Base-by-base conservation (phyloP, 331 rosid species). In the Acacia pycnantha region DNA sequence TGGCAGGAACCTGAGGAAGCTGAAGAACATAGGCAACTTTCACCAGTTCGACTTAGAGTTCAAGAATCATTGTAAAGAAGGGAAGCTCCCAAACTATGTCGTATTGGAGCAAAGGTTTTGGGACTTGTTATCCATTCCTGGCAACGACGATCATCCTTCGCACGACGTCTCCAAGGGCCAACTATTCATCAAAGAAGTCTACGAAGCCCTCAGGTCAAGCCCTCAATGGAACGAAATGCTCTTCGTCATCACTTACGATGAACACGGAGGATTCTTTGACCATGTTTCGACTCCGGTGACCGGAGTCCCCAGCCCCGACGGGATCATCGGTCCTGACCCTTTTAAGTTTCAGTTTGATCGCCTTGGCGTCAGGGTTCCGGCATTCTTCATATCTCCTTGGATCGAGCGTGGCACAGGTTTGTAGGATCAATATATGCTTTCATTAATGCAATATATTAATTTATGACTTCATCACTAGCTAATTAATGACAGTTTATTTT, bases 181-280 rank as follows among this genome's bases (percentile, higher is more conserved):
- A 62, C 86, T 83, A 6, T 82, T 92, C 37, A 70, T 92, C 3
- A 94, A 92, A 59, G 62, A 91, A 72, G 94, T 92, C 56, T 94
- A 92, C 9, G 98, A 94, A 75, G 73, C 93, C 35, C 79, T 94
- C 2, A 82, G 98, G 74, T 79, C 79, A 6, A 86, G 98, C 73
- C 97, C 96, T 41, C 98, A 94, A 15, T 94, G 98, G 98, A 88
- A 89, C 46, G 90, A 94, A 43, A 94, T 87, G 16, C 70, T 92
- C 79, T 88, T 92, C 77, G 43, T 94, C 8, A 87, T 94, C 26
- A 83, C 64, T 8, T 94, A 94, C 46, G 98, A 94, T 24, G 96
- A 94, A 72, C 98, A 94, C 9, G 98, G 98, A 0, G 98, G 98
- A 0, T 94, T 94, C 64, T 94, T 80, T 40, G 97, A 94, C 64